Evolutionary conservation across 2,329 filamentous ascomycete species (phyloP).

Genomic region (Xylaria sp.): DNA sequence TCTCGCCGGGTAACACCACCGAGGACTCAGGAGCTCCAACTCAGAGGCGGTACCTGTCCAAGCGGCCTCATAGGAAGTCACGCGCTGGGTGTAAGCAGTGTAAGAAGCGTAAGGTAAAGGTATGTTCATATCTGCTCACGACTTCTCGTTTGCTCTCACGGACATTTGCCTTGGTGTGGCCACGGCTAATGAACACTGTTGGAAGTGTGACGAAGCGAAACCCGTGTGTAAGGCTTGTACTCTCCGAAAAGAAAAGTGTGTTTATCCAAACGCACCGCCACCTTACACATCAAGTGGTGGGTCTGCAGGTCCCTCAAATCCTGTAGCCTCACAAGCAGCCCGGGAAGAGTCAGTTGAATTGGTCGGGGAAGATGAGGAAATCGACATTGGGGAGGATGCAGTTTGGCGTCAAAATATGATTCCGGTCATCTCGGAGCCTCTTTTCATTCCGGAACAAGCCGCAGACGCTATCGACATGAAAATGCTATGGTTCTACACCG

Average conservation of each 20-base stretch:
- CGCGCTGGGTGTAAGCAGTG: constrained; percentile 64
- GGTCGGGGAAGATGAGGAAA: constrained; percentile 8
- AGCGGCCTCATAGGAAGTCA: constrained; percentile 67
- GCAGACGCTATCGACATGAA: constrained; percentile 60
- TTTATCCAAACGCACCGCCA: constrained; percentile 53
- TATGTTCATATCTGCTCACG: constrained; percentile 19
- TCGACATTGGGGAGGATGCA: not conserved
- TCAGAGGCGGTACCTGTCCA: constrained; percentile 55
- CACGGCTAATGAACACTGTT: constrained; percentile 27
- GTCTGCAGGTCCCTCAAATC: not conserved
- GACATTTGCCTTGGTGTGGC: not conserved
- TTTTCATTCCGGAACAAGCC: constrained; percentile 51
- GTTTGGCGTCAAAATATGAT: constrained; percentile 6
- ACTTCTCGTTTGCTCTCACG: not conserved
- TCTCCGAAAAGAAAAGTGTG: constrained; percentile 60
- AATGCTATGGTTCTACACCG: constrained; percentile 66
- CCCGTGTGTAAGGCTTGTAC: constrained; percentile 63
- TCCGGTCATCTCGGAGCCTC: constrained; percentile 50
- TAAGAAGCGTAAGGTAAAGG: constrained; percentile 64
- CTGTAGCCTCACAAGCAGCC: constrained; percentile 21
- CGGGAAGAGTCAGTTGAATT: constrained; percentile 16
- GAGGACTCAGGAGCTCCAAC: constrained; percentile 11
- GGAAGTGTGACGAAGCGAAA: constrained; percentile 62
- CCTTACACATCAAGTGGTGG: constrained; percentile 14
- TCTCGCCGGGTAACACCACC: not conserved